Base-by-base conservation (phyloP, 768 basidiomycete genomes). In the Kwoniella shandongensis region DNA sequence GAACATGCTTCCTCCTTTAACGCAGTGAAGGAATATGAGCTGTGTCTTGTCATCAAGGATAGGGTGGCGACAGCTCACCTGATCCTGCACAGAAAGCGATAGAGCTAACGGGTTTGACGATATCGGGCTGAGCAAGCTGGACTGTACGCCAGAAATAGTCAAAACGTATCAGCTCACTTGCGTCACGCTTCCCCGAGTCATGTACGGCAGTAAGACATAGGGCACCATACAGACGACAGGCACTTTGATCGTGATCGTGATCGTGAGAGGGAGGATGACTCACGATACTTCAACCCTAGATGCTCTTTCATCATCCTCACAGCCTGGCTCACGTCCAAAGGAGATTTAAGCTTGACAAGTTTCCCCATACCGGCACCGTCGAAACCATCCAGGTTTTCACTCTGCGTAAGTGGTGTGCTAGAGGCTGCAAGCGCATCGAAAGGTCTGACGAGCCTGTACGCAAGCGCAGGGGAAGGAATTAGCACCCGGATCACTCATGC, bases 61-160 rank as follows among this genome's bases (percentile, higher is more conserved):
- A 36, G 35, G n/a, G n/a, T n/a, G n/a, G n/a, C n/a, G n/a, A n/a
- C n/a, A n/a, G n/a, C 49, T 22, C 45, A 46, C 91, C 93, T 26
- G 87, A 86, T 32, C 94, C 94, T 32, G 92, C 92, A 76, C 93
- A 96, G 58, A 97, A 86, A 49, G 89, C 92, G 55, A 96, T 82
- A 26, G 85, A 84, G 68, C 61, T 75, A 65, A 81, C 75, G 54
- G 55, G 32, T 17, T 26, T 45, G 20, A 62, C 38, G 15, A 36
- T 38, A 29, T 59, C 51, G 1, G 71, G 71, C 6, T 57, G 52
- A 6, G 74, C 74, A 2, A 73, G 26, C 48, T 75, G 74, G 15
- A 75, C 74, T 75, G 30, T 22, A 23, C 6, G 25, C 18, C 6
- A 7, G 7, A 8, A 8, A 42, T 8, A 23, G 8, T n/a, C 17